These are phyloP conservation scores for Daldinia grandis DNA, from an alignment of 495 filamentous ascomycete genomes.

Conservation along the genomic window DNA sequence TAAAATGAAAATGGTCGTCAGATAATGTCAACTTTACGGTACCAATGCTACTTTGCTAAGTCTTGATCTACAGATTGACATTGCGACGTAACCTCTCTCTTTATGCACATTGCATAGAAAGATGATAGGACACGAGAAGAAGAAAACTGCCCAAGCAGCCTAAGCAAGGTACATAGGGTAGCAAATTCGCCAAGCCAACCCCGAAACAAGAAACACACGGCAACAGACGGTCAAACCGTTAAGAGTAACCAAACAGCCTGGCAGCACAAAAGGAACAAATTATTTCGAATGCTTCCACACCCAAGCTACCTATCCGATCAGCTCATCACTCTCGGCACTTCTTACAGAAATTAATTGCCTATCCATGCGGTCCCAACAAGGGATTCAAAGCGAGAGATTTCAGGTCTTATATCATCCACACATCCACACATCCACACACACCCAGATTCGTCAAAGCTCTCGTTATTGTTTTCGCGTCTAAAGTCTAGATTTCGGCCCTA, in stretches of 20 bases:
- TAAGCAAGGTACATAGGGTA: background rate
- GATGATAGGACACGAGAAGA: background rate
- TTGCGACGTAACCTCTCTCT: conserved; percentile 21
- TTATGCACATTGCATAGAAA: background rate
- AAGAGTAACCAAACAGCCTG: background rate
- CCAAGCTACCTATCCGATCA: conserved; percentile 9
- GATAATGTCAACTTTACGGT: background rate
- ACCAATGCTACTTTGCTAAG: background rate
- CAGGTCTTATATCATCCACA: background rate
- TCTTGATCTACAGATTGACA: conserved; percentile 31
- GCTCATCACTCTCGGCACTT: conserved; percentile 18
- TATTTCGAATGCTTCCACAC: background rate
- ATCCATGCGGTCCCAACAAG: background rate
- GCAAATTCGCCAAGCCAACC: conserved; percentile 28
- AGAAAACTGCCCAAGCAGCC: background rate
- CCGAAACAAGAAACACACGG: conserved; percentile 39
- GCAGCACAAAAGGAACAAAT: background rate
- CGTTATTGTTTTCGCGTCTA: background rate
- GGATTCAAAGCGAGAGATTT: background rate
- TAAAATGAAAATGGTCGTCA: background rate
- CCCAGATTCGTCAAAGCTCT: background rate
- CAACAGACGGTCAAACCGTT: conserved; percentile 22
- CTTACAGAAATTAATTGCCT: background rate
- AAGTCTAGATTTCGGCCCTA: background rate
- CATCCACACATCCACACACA: background rate